phyloP scores from a whole-genome alignment of 139 green algal genomes.

The Chlorella vulgaris region DNA sequence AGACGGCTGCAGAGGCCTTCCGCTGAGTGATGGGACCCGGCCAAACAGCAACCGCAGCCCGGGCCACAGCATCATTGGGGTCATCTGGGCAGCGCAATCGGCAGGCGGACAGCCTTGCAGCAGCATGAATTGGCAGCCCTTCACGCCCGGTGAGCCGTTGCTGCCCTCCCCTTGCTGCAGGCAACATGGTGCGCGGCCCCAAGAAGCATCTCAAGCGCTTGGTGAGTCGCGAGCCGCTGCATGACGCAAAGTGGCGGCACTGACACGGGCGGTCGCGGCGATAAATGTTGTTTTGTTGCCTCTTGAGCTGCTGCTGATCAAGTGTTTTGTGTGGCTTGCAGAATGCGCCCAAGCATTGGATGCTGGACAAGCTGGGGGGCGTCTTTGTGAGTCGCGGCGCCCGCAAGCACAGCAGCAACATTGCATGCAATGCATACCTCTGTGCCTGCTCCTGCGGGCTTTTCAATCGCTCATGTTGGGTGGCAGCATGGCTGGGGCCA shows the following conservation, averaged over 20 bases:
- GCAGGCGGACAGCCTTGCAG: no score
- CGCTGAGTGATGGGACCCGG: no score
- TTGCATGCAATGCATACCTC: neutral
- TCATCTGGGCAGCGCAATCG: no score
- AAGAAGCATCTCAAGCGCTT: constrained; percentile 99
- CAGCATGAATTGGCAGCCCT: no score
- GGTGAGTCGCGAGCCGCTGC: neutral
- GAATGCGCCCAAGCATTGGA: constrained; percentile 98
- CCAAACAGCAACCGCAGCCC: no score
- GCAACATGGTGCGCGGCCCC: constrained; percentile 72
- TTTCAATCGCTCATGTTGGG: no score
- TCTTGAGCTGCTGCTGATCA: neutral
- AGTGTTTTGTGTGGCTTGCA: constrained; percentile 37
- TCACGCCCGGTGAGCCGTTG: neutral
- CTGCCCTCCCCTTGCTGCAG: neutral
- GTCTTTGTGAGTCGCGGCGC: constrained; percentile 89
- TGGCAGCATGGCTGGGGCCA: no score
- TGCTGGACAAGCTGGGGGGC: constrained; percentile 99
- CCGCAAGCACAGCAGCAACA: neutral
- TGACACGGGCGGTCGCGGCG: no score
- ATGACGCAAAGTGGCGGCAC: no score
- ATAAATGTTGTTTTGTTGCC: neutral
- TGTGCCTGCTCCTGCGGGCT: no score
- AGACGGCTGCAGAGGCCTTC: no score
- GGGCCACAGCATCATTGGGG: no score